Conservation (phyloP, 73 alveolate genomes). For the Loxodes magnus region DNA sequence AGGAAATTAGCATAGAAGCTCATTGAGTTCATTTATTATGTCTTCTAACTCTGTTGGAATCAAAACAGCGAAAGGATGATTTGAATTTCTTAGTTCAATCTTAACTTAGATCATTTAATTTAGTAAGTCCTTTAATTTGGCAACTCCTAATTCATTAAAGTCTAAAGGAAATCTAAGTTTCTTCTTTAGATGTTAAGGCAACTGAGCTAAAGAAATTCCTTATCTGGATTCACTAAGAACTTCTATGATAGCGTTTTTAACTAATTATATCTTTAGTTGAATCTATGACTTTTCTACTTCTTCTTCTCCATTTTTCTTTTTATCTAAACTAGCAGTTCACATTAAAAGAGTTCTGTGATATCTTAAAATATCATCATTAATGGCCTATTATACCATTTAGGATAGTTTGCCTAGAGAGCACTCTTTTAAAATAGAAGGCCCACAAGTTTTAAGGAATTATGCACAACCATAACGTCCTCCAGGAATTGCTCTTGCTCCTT, state of each 20-base stretch:
- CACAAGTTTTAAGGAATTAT: slow-evolving; percentile 53
- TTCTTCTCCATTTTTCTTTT: slow-evolving; percentile 21
- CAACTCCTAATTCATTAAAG: slow-evolving; percentile 35
- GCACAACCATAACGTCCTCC: slow-evolving; percentile 79
- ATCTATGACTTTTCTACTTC: not conserved
- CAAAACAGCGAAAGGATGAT: slow-evolving; percentile 11
- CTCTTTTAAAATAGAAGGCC: slow-evolving; percentile 29
- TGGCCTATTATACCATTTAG: slow-evolving; percentile 42
- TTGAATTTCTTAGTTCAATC: slow-evolving; percentile 35
- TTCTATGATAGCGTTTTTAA: slow-evolving; percentile 1
- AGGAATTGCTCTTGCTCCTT: slow-evolving; percentile 40
- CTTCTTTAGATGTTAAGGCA: slow-evolving; percentile 26
- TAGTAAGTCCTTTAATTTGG: slow-evolving; percentile 45
- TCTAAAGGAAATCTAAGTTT: slow-evolving; percentile 18
- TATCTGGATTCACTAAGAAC: not conserved
- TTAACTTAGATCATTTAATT: slow-evolving; percentile 18
- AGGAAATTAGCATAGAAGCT: not conserved
- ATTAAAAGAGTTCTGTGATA: slow-evolving; percentile 46
- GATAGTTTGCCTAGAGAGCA: slow-evolving; percentile 47
- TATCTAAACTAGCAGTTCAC: slow-evolving; percentile 35
- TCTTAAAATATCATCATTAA: slow-evolving; percentile 41
- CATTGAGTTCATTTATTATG: not conserved
- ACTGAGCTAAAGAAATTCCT: slow-evolving; percentile 42
- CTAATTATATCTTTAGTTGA: not conserved
- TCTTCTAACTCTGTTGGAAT: not conserved